Base-by-base conservation (phyloP, 202 grass and related monocot genomes). In the Schoenoplectus triqueter region DNA sequence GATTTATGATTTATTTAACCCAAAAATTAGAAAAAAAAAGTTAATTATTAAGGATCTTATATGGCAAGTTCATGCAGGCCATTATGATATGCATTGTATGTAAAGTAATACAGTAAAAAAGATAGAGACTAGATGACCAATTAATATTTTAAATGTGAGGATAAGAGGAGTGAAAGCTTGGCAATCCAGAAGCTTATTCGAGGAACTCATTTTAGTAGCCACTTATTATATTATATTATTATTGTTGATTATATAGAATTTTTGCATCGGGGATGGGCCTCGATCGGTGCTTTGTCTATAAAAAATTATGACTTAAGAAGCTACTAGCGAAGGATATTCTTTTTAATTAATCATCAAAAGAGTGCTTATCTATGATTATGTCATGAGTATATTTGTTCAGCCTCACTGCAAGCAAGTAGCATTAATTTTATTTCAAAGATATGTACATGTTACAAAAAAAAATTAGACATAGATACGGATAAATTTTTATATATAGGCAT, bases 1-100 rank as follows among this genome's bases (percentile, higher is more conserved):
- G 44, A 45, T 81, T 82, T 67, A 10, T 64, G 22, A 13, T 50
- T 81, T 64, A 13, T 50, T 22, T 3, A 10, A 39, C 13, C 49
- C 6, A 56, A 56, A 19, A 21, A 49, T 13, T 52, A 74, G 31
- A 31, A 31, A 31, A 31, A 31, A 22, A 51, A 73, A 3, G 18
- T 57, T 40, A 3, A 14, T 77, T 55, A 75, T 75, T 48, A 2
- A 6, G 3, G 73, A 77, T 77, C 40, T 10, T 77, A 77, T 57
- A 57, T 59, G 73, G 49, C 70, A 74, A 74, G 48, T 46, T 49
- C 46, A 73, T 21, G 39, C 7, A 44, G 67, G 1, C 15, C 56
- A 14, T 59, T 70, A 39, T 45, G 0, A 0, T 62, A 62, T 69
- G n/a, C 42, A 40, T 7, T 79, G 14, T 79, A 52, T 11, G 6